A percentile compares a stretch with the other conserved stretches of the same genome.
phyloP scores from a whole-genome alignment of 2,329 filamentous ascomycete genomes.

The Claviceps cyperi region DNA sequence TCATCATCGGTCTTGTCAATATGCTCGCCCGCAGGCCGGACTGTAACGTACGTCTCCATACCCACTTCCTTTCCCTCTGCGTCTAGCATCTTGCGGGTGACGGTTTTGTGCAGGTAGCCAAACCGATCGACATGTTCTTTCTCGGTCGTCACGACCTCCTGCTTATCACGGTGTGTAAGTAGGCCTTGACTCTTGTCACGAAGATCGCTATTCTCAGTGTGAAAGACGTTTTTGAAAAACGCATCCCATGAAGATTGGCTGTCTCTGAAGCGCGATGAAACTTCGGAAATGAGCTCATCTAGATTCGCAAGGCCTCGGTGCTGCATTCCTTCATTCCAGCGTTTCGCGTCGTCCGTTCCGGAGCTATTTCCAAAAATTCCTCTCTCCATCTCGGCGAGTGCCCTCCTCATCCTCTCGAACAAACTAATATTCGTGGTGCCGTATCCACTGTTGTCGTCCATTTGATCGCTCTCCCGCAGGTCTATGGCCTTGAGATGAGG shows the following conservation, averaged over 20 bases:
- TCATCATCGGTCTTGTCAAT: conserved; percentile 5
- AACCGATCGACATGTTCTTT: conserved; percentile 28
- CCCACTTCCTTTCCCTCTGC: conserved; percentile 27
- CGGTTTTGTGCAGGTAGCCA: conserved; percentile 28
- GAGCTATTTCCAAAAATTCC: conserved; percentile 1
- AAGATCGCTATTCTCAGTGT: conserved; percentile 8
- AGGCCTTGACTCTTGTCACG: conserved; percentile 5
- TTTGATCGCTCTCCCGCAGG: conserved; percentile 13
- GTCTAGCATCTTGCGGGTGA: conserved; percentile 25
- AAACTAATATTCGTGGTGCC: conserved; percentile 4
- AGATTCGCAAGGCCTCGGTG: conserved; percentile 18
- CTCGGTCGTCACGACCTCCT: conserved; percentile 20
- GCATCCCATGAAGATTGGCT: conserved; percentile 26
- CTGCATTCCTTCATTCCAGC: neutral
- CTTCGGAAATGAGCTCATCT: conserved; percentile 25
- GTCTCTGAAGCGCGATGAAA: conserved; percentile 23
- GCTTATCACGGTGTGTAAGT: conserved; percentile 12
- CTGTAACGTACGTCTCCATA: conserved; percentile 20
- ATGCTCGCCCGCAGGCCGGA: conserved; percentile 15
- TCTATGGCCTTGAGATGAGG: conserved; percentile 12
- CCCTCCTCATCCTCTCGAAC: conserved; percentile 6
- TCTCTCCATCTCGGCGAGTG: conserved; percentile 4
- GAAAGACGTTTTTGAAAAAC: conserved; percentile 21
- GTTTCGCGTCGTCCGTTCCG: neutral
- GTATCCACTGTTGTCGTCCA: conserved; percentile 2